phyloP scores from a whole-genome alignment of 306 rosid species.

The Medicago ruthenica region DNA sequence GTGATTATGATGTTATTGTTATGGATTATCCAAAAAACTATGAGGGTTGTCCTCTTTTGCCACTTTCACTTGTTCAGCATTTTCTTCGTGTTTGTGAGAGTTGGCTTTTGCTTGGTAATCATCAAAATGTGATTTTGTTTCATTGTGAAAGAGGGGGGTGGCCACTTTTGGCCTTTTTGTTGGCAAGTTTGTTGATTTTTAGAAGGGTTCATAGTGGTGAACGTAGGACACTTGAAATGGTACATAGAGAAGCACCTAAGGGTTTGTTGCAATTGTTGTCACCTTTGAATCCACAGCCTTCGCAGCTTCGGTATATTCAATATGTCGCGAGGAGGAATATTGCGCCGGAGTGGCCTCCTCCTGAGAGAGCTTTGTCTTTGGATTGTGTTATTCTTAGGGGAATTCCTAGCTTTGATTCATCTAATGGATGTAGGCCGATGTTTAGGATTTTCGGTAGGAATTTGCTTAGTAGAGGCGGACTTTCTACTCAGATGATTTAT shows the following conservation, averaged over 20 bases:
- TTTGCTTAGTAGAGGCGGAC: slow-evolving; percentile 81
- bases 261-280: slow-evolving; percentile 86
- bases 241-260: slow-evolving; percentile 92
- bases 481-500: slow-evolving; percentile 84
- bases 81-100: slow-evolving; percentile 88
- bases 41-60: slow-evolving; percentile 93
- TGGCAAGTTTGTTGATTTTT: slow-evolving; percentile 75
- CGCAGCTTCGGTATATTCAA: slow-evolving; percentile 93
- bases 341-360: slow-evolving; percentile 91
- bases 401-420: slow-evolving; percentile 81
- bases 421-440: slow-evolving; percentile 85
- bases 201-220: slow-evolving; percentile 79
- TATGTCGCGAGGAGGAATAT: slow-evolving; percentile 93
- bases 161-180: slow-evolving; percentile 89
- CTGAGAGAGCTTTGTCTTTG: slow-evolving; percentile 86
- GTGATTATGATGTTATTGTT: slow-evolving; percentile 80
- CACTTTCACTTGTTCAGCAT: slow-evolving; percentile 83
- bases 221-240: slow-evolving; percentile 83
- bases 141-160: slow-evolving; percentile 99
- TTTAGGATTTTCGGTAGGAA: slow-evolving; percentile 91
- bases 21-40: slow-evolving; percentile 95
- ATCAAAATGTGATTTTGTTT: slow-evolving; percentile 74
- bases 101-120: slow-evolving; percentile 75
- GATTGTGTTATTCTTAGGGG: slow-evolving; percentile 91
- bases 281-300: slow-evolving; percentile 88